These are phyloP conservation scores for Fusarium sp. DNA, from an alignment of 2,329 filamentous ascomycete genomes.

Conservation along the genomic window DNA sequence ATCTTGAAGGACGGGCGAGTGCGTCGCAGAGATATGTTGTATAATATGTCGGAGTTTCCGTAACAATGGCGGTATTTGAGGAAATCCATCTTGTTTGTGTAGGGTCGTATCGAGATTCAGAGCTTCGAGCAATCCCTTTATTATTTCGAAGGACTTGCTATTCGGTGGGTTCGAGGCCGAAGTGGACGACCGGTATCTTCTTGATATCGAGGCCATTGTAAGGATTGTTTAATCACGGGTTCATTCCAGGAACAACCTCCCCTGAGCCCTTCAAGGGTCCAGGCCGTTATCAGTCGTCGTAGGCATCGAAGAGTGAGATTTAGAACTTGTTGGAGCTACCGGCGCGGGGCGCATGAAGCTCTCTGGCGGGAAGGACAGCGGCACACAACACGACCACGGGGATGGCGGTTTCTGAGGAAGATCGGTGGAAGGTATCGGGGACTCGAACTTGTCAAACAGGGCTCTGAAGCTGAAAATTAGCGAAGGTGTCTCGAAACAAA, in stretches of 20 bases:
- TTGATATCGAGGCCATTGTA: conserved; percentile 65
- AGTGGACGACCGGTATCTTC: conserved; percentile 74
- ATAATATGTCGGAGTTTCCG: conserved; percentile 74
- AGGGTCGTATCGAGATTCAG: conserved; percentile 54
- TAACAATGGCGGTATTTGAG: conserved; percentile 62
- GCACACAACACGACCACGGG: conserved; percentile 25
- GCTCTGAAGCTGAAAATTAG: conserved; percentile 33
- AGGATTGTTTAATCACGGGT: conserved; percentile 31
- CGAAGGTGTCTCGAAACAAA: conserved; percentile 41
- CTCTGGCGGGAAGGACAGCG: conserved; percentile 19
- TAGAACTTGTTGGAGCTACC: conserved; percentile 44
- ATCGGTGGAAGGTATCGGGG: neutral
- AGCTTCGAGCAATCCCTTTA: conserved; percentile 66
- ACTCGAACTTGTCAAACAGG: neutral
- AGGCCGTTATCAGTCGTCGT: conserved; percentile 49
- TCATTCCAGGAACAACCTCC: conserved; percentile 47
- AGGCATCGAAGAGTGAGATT: conserved; percentile 52
- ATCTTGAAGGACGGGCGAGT: conserved; percentile 72
- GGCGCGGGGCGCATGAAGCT: conserved; percentile 49
- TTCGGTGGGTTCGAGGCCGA: conserved; percentile 68
- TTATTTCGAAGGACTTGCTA: conserved; percentile 71
- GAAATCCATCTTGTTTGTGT: conserved; percentile 57
- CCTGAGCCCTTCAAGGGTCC: conserved; percentile 56
- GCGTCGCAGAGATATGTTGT: conserved; percentile 67
- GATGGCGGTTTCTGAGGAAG: neutral